Conservation (phyloP, 768 basidiomycete genomes). For the Guyanaporus albipodus region DNA sequence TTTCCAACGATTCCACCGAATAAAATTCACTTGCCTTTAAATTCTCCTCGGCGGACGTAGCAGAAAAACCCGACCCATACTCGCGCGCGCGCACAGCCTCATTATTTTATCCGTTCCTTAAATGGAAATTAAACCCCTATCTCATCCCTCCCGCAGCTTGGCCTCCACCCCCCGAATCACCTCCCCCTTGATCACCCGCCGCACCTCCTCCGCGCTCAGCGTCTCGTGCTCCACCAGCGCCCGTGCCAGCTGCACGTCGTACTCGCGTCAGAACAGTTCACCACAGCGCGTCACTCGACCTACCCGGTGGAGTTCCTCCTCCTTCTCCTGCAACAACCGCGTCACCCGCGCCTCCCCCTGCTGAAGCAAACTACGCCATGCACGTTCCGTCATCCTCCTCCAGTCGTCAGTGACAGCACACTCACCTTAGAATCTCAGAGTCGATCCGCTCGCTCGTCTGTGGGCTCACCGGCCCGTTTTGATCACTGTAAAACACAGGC, state of each 20-base stretch:
- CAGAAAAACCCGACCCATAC: constrained; percentile 23
- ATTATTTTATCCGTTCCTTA: neutral
- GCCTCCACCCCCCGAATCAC: constrained; percentile 67
- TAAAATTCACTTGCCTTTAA: constrained; percentile 18
- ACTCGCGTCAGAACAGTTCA: neutral
- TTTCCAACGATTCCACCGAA: no score
- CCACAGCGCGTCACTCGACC: constrained; percentile 15
- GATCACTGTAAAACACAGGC: constrained; percentile 76
- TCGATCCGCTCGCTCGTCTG: constrained; percentile 83
- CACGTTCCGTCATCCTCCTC: no score
- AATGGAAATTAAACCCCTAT: neutral
- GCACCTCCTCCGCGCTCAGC: constrained; percentile 80
- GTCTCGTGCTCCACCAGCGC: constrained; percentile 97
- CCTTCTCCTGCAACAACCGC: constrained; percentile 57
- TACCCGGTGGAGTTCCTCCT: constrained; percentile 76
- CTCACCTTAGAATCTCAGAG: constrained; percentile 77
- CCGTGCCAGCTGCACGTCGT: constrained; percentile 71
- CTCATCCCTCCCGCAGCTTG: constrained; percentile 36
- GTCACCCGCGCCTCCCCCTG: constrained; percentile 65
- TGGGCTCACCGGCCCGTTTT: constrained; percentile 66
- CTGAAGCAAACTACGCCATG: constrained; percentile 52
- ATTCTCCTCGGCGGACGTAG: constrained; percentile 57
- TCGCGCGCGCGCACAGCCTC: neutral
- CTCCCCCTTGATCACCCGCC: constrained; percentile 80
- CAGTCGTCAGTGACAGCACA: no score